Evolutionary conservation across 2,329 filamentous ascomycete species (phyloP), one percentile per base, ranked within the genome.

Genomic region (Ophiocordyceps robertsii): DNA sequence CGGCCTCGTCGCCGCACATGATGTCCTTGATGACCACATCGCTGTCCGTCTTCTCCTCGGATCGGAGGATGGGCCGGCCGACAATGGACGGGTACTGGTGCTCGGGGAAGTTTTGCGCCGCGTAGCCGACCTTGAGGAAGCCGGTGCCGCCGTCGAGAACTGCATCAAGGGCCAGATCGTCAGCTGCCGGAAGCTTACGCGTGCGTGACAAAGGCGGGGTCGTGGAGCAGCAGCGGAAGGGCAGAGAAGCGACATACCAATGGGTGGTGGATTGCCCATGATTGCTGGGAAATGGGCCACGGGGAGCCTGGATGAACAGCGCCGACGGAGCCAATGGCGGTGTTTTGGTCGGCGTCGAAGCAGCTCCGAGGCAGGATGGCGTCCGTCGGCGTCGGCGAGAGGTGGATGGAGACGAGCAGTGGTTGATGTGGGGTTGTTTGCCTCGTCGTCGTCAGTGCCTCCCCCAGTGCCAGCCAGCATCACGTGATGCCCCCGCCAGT

Each of bases 141-240:
- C 92, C 92, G 62, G 92, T 98, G 68, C 92, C 92, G 76, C 92
- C 92, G 75, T 98, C 92, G 76, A 98, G 90, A 63, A 98, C 92
- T 96, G 52, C 30, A 44, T 42, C 41, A 41, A 27, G 27, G 30
- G 38, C 37, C 42, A 12, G 41, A 36, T 41, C 37, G 52, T 58
- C 49, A 58, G 52, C 43, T 39, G 29, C 13, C 2, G 13, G 21
- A n/a, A 30, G 37, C 33, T 36, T 19, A 36, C 33, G 33, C 10
- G 33, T 17, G n/a, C 33, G 33, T 8, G n/a, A 14, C 13, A 7
- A 10, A 19, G n/a, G 33, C 33, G 14, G 14, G 17, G n/a, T 19
- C 16, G 7, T 17, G 24, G 19, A 11, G 24, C 13, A 8, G 9
- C 12, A 19, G 11, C 29, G n/a, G 24, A 11, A 3, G 17, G 8